These are phyloP conservation scores for Cryptosporidium baileyi DNA, from an alignment of 169 alveolate genomes.

Conservation along the genomic window DNA sequence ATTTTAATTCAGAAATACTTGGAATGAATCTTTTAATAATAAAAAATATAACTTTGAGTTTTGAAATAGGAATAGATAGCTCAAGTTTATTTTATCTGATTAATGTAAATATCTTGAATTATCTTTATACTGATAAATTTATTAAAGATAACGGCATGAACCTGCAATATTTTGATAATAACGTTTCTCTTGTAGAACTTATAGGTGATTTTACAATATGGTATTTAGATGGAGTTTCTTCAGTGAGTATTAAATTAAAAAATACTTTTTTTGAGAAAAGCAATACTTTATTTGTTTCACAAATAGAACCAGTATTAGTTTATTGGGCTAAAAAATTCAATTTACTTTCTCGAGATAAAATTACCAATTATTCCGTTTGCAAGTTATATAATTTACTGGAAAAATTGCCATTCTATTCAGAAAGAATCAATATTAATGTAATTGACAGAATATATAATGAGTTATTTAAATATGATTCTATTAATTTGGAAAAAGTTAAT, in stretches of 20 bases:
- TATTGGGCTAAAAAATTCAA: slow-evolving; percentile 1
- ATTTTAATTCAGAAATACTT: neutral
- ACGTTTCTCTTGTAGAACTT: neutral
- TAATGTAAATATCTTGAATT: too few species aligned
- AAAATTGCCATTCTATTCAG: slow-evolving; percentile 3
- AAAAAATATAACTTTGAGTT: neutral
- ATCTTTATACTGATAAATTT: too few species aligned
- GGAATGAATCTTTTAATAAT: neutral
- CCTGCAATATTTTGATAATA: neutral
- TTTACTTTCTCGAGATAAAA: neutral
- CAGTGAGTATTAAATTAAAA: neutral
- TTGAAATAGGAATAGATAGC: neutral
- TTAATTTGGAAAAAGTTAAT: neutral
- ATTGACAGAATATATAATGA: neutral
- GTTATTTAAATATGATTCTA: neutral
- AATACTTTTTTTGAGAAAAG: neutral
- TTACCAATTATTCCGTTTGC: neutral
- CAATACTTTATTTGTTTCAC: neutral
- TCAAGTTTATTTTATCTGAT: neutral
- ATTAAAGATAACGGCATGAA: neutral
- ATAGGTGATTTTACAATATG: slow-evolving; percentile 45
- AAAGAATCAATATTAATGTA: neutral
- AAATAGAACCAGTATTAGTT: slow-evolving; percentile 10
- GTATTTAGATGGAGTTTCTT: slow-evolving; percentile 37
- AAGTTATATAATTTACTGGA: neutral